Conservation (phyloP, 1,139 yeast species). For the Wickerhamomyces sp. region DNA sequence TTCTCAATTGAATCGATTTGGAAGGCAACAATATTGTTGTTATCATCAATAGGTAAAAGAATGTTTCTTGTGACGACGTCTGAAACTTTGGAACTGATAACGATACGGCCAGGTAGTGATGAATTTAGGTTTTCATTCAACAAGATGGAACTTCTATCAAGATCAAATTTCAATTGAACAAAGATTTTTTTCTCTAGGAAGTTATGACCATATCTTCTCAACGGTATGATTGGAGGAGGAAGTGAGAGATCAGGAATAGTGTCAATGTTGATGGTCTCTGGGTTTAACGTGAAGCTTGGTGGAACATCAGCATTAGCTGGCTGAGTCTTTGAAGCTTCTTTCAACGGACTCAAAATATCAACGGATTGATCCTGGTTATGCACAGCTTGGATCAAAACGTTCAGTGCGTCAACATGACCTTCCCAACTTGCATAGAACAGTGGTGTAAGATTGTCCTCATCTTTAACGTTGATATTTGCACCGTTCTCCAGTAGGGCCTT, state of each 20-base stretch:
- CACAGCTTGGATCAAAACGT: constrained; percentile 46
- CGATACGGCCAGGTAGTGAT: constrained; percentile 58
- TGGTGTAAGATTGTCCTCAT: constrained; percentile 80
- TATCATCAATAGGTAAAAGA: constrained; percentile 71
- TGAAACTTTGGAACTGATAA: constrained; percentile 63
- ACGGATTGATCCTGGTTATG: constrained; percentile 10
- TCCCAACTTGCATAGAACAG: constrained; percentile 91
- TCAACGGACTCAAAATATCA: constrained; percentile 20
- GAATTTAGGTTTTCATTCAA: constrained; percentile 43
- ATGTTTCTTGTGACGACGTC: constrained; percentile 86
- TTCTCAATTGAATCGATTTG: constrained; percentile 79
- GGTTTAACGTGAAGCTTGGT: constrained; percentile 15
- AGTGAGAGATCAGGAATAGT: constrained; percentile 84
- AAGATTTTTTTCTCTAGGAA: constrained; percentile 85
- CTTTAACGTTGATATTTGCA: constrained; percentile 68
- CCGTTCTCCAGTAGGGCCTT: constrained; percentile 65
- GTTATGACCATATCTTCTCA: constrained; percentile 92
- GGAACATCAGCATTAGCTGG: constrained; percentile 10
- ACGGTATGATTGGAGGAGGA: constrained; percentile 94
- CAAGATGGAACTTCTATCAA: constrained; percentile 53
- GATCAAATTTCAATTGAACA: constrained; percentile 66
- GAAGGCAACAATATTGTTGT: constrained; percentile 69
- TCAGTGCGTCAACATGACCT: constrained; percentile 78
- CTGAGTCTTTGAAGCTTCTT: constrained; percentile 10
- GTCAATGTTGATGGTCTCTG: constrained; percentile 41